Evolutionary conservation across 345 rosid species (phyloP), one percentile per base, ranked within the genome.

Genomic region (Punica granatum): DNA sequence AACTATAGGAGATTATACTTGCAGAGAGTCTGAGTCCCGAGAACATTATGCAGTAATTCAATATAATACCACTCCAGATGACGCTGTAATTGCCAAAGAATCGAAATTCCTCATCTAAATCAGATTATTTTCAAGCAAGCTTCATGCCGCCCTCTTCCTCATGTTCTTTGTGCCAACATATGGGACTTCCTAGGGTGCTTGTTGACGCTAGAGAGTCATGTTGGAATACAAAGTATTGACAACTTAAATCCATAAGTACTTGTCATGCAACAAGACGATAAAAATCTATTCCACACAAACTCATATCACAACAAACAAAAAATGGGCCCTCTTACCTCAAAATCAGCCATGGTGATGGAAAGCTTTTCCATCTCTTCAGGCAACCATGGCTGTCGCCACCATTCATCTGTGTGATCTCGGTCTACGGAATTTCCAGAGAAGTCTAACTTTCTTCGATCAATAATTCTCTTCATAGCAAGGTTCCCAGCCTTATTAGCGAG

Each of bases 401-500:
- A 90, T 31, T 82, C 85, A 68, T 79, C 82, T 59, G 54, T 64
- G 65, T 72, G 73, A 60, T 81, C 86, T 44, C 49, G 74, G 46
- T 73, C 78, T 12, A 72, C 19, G 62, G 64, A 59, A 63, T 75
- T 78, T 63, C 41, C 67, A n/a, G 86, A 79, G 43, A 84, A 65
- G 72, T 78, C 81, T 64, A 73, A 77, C 72, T 82, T 88, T 69
- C 93, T 83, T 71, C 74, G 76, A 53, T 84, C 80, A 56, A 76
- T 65, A 64, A 89, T 79, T 73, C 97, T 86, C 76, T 86, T 82
- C 83, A 85, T 82, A 65, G 92, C 92, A 70, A 89, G 82, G 51
- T 79, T 86, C 51, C 98, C 97, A 82, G 98, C 96, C 79, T 77
- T 82, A 78, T 83, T 80, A 67, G 85, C 90, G 41, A 93, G 73